Evolutionary conservation across 2,329 filamentous ascomycete species (phyloP), one percentile per base, ranked within the genome.

Genomic region (Chrysosporium keratinophilum): DNA sequence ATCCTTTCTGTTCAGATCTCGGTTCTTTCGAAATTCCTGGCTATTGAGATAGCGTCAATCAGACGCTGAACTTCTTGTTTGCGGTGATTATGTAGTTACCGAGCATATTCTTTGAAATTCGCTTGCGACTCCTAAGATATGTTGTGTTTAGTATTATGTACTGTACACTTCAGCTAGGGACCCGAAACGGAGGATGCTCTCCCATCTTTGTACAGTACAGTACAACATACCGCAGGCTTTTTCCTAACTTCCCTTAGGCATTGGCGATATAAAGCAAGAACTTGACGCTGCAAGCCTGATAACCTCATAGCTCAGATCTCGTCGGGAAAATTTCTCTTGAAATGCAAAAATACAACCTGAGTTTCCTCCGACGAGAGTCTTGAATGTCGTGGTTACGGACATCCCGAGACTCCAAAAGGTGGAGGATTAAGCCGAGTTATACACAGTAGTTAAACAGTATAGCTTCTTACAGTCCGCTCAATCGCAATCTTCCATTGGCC

Each of bases 251-350:
- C 87, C 56, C 90, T 81, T 23, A 98, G 74, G 64, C 91, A 97
- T 65, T 82, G 80, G 55, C 91, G 83, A 68, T 97, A 98, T 12
- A 98, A 79, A 34, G 82, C 77, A 50, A 97, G 70, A 2, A 96
- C 91, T 64, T 95, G 88, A 63, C 81, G 84, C 67, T 97, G 91
- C n/a, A 97, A 76, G 35, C 93, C 93, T 6, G 90, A 95, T 23
- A 90, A 75, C 28, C 44, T 45, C 50, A 52, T 52, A 31, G 7
- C 7, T 28, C 3, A 7, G 23, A 7, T 7, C 7, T 28, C 7
- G 23, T 28, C 3, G 7, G 23, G 23, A 7, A 28, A 28, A 4
- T 28, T 3, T 28, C 7, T 28, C 23, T 28, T 7, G 7, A 7
- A 28, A 28, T 28, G 23, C n/a, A n/a, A n/a, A n/a, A n/a, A n/a